Conservation (phyloP, 495 filamentous ascomycete genomes). For the Astrothelium subdiscretum region DNA sequence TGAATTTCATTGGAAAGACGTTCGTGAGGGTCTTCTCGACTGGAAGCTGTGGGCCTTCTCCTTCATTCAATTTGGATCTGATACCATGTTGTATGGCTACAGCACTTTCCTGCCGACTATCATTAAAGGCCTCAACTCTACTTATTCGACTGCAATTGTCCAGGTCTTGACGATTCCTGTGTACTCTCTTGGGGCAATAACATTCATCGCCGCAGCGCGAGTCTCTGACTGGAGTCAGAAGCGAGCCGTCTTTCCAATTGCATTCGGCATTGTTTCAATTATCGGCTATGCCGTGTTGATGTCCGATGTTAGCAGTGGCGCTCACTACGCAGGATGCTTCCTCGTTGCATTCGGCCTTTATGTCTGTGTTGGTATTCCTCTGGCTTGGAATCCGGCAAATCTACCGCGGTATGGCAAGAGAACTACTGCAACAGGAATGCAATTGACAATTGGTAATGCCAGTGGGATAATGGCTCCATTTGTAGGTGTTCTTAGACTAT, state of each 20-base stretch:
- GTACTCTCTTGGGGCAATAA: conserved; percentile 56
- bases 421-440: conserved; percentile 56
- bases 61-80: conserved; percentile 17
- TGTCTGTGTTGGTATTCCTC: conserved; percentile 54
- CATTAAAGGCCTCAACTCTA: conserved; percentile 50
- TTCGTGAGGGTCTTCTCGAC: conserved; percentile 41
- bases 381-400: conserved; percentile 54
- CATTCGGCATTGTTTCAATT: conserved; percentile 47
- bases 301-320: conserved; percentile 43
- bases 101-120: conserved; percentile 71
- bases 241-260: conserved; percentile 47
- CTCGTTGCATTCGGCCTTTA: conserved; percentile 62
- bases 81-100: conserved; percentile 68
- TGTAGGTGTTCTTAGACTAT: conserved; percentile 31
- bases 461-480: conserved; percentile 61
- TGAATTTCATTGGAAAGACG: conserved; percentile 47
- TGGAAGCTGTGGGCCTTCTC: conserved; percentile 35
- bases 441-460: conserved; percentile 57
- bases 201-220: conserved; percentile 50
- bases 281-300: conserved; percentile 59
- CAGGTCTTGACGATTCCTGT: conserved; percentile 72
- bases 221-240: conserved; percentile 50
- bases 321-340: conserved; percentile 61
- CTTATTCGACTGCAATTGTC: conserved; percentile 47
- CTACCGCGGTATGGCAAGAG: conserved; percentile 60